These are phyloP conservation scores for Plasmodiophora brassicae DNA, from an alignment of 208 protist genomes.

Conservation along the genomic window DNA sequence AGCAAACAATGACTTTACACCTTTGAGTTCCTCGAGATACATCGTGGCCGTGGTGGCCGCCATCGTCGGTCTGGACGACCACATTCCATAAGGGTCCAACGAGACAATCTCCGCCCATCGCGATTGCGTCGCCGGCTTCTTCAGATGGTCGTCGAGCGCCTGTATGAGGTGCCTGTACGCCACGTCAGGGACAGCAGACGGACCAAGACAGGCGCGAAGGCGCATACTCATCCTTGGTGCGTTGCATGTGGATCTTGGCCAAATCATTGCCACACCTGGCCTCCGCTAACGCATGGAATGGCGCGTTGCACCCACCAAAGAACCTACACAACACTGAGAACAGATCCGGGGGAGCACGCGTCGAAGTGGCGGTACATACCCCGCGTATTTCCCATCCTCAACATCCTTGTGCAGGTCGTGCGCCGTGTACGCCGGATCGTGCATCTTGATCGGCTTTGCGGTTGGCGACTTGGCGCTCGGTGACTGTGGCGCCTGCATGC, in stretches of 20 bases:
- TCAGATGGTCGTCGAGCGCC: not conserved
- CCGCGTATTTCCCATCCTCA: not conserved
- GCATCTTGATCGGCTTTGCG: no score
- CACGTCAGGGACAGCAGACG: not conserved
- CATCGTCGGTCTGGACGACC: constrained; percentile 50
- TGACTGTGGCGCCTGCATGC: no score
- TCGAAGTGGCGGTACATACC: not conserved
- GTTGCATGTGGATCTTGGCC: not conserved
- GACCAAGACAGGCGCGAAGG: no score
- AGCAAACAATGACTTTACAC: no score
- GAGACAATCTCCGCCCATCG: constrained; percentile 30
- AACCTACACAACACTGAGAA: not conserved
- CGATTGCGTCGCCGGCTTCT: not conserved
- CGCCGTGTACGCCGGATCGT: not conserved
- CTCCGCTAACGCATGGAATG: constrained; percentile 1
- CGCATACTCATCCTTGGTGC: constrained; percentile 6
- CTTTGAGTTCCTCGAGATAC: constrained; percentile 26
- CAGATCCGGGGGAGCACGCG: not conserved
- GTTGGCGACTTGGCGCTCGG: no score
- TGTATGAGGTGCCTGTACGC: not conserved
- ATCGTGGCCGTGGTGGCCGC: constrained; percentile 43
- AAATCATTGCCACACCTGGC: constrained; percentile 26
- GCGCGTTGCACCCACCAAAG: not conserved
- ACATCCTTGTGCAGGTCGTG: constrained; percentile 5
- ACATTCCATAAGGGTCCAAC: constrained; percentile 53